A percentile compares a stretch with the other conserved stretches of the same genome.
Evolutionary conservation across 1,284 basidiomycete genomes (phyloP).

Genomic region (Apiotrichum sp.): DNA sequence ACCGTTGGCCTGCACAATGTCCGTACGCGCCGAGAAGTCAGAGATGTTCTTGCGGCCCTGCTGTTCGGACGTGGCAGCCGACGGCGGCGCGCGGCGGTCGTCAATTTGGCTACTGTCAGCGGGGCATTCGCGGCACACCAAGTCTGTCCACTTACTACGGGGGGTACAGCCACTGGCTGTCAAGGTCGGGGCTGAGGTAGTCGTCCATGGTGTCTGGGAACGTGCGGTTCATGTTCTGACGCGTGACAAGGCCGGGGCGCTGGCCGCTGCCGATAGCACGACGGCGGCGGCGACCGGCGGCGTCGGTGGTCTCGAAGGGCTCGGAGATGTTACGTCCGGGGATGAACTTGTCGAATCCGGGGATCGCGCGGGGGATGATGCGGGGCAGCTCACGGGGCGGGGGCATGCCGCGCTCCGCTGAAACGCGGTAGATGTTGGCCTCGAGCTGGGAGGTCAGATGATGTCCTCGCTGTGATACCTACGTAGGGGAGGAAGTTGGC

Average conservation of each 20-base stretch:
- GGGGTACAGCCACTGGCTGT: conserved; percentile 27
- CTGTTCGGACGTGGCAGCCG: conserved; percentile 11
- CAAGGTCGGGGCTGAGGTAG: conserved; percentile 18
- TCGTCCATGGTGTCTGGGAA: conserved; percentile 10
- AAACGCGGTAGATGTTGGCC: conserved; percentile 24
- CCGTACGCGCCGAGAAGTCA: conserved; percentile 43
- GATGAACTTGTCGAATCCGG: conserved; percentile 12
- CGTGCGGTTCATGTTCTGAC: not conserved
- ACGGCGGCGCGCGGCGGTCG: conserved; percentile 22
- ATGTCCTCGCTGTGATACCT: not conserved
- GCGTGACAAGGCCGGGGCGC: not conserved
- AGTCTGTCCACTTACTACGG: conserved; percentile 17
- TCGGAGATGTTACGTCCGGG: conserved; percentile 22
- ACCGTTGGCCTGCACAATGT: conserved; percentile 59
- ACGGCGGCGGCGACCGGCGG: not conserved
- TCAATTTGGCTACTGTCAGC: conserved; percentile 11
- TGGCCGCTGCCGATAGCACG: not conserved
- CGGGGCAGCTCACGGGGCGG: conserved; percentile 14
- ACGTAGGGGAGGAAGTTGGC: conserved; percentile 27
- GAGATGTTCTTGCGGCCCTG: conserved; percentile 21
- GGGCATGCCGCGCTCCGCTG: conserved; percentile 15
- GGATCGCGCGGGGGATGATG: conserved; percentile 12
- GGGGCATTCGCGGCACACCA: not conserved
- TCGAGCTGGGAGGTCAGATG: conserved; percentile 11
- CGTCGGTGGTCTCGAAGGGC: not conserved